Percentiles rank a stretch among this genome's conserved stretches.
Evolutionary conservation across 2,329 filamentous ascomycete genomes (phyloP).

Genomic region (Aspergillus fumigatiaffinis): DNA sequence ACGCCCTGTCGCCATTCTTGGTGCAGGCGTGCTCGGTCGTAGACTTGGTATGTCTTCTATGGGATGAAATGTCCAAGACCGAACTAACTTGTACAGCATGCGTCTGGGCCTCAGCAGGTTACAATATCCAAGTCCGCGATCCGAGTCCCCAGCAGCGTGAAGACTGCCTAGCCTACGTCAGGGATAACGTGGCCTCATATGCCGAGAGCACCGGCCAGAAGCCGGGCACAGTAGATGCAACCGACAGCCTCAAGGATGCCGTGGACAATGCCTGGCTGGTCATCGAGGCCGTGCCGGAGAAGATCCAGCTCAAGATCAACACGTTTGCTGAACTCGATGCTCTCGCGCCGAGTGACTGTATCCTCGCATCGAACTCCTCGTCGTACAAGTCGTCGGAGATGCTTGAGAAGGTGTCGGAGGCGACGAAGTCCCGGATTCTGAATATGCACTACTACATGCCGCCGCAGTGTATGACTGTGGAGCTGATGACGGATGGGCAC

Average conservation of each 20-base stretch:
- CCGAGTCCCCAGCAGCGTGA: conserved; percentile 27
- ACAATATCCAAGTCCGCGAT: conserved; percentile 26
- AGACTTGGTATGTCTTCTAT: conserved; percentile 29
- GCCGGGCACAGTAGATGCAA: conserved; percentile 29
- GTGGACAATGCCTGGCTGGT: conserved; percentile 50
- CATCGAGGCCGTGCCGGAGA: conserved; percentile 53
- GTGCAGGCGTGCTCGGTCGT: conserved; percentile 40
- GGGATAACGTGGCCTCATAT: conserved; percentile 30
- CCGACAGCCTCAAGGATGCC: conserved; percentile 38
- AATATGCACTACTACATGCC: conserved; percentile 55
- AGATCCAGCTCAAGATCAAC: conserved; percentile 46
- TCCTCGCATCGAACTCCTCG: conserved; percentile 51
- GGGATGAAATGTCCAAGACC: background rate
- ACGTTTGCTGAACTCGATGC: conserved; percentile 48
- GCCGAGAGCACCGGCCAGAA: conserved; percentile 23
- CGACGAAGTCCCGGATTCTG: conserved; percentile 38
- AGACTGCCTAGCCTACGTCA: conserved; percentile 31
- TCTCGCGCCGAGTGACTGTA: conserved; percentile 42
- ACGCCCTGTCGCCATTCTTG: conserved; percentile 40
- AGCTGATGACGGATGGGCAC: conserved; percentile 51
- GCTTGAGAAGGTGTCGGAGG: conserved; percentile 40
- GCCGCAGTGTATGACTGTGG: conserved; percentile 43
- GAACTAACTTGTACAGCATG: conserved; percentile 16
- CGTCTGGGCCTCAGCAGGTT: conserved; percentile 33
- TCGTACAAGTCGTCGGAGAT: conserved; percentile 52